Base-by-base conservation (phyloP, 805 yeast species). In the Maudiozyma barnettii region DNA sequence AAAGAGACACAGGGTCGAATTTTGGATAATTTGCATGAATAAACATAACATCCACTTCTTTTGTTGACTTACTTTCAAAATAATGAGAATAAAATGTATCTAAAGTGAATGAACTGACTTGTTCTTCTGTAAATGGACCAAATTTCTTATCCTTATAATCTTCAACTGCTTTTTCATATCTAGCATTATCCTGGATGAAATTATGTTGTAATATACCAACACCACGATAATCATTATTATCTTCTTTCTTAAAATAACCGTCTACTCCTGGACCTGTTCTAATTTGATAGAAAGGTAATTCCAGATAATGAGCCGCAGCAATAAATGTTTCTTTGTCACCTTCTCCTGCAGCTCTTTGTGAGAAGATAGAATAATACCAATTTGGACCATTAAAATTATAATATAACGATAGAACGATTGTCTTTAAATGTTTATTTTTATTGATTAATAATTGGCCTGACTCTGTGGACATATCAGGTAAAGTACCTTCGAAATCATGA, bases 311-410 rank as follows among this genome's bases (percentile, higher is more conserved):
- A 1, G 85, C 81, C 0, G 85, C 86, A 1, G 82, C 75, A 19
- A 78, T 75, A 57, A 83, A 82, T 0, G 90, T 82, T 53, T 84
- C 90, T 58, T 83, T 83, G 59, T 84, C 91, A 47, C 90, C 90
- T 61, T 82, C 84, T 16, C 90, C 91, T 2, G 87, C 84, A 36
- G 79, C 75, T 10, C 87, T 87, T 62, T 84, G 93, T 0, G 86
- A 78, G 52, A 84, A 66, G 43, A 84, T 63, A 21, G 84, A 85
- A 58, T 83, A 84, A 61, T 79, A 84, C 61, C 72, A 78, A 22
- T 74, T 64, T 16, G 87, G 87, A 0, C 93, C 93, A 62, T 68
- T 68, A 12, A 80, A 66, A 57, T 83, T 83, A 61, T 84, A 84
- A 62, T 82, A 84, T 38, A 80, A 69, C 5, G 84, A 70, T 39